Base-by-base conservation (phyloP, 179 eudicot species). In the Camellia oleifera region DNA sequence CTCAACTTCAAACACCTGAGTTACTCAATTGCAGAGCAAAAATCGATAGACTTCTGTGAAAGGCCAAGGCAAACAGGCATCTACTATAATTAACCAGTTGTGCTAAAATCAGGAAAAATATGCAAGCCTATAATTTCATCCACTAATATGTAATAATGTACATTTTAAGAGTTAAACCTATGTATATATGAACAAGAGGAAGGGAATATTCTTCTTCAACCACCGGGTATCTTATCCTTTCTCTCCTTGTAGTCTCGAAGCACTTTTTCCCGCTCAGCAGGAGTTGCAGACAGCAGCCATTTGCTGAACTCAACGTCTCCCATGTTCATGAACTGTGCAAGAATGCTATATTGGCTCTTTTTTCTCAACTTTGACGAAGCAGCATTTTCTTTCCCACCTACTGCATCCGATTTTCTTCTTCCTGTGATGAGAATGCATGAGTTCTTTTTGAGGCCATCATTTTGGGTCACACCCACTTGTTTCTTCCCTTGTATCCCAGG, bases 251-350 rank as follows among this genome's bases (percentile, higher is more conserved):
- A 92, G 71, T 91, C 95, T 32, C 71, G 85, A 62, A 94, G 95
- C 42, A 83, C 88, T 78, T 82, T 73, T 78, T 90, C 89, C 50
- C 82, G 87, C 61, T 91, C 91, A 42, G 76, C 77, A 58, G 88
- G 88, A 77, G 88, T 63, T 68, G 97, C 92, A 50, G 94, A 88
- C 4, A 92, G 56, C 42, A 94, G 75, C 98, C 95, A 92, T 80
- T 82, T 83, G 78, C 97, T 94, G 48, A 95, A 89, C 79, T 94
- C 92, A 74, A 86, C 80, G 77, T 87, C 90, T 46, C 86, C 85
- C 93, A 94, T 91, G 14, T 88, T 89, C 91, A 80, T 87, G 75
- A 77, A 92, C 58, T 72, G 69, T 10, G 98, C 93, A 77, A 94
- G 74, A 54, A 85, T 84, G 76, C 89, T 85, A 74, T 85, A 94